A percentile compares a stretch with the other conserved stretches of the same genome.
phyloP scores from a whole-genome alignment of 345 rosid genomes.

The Acer yangbiense region DNA sequence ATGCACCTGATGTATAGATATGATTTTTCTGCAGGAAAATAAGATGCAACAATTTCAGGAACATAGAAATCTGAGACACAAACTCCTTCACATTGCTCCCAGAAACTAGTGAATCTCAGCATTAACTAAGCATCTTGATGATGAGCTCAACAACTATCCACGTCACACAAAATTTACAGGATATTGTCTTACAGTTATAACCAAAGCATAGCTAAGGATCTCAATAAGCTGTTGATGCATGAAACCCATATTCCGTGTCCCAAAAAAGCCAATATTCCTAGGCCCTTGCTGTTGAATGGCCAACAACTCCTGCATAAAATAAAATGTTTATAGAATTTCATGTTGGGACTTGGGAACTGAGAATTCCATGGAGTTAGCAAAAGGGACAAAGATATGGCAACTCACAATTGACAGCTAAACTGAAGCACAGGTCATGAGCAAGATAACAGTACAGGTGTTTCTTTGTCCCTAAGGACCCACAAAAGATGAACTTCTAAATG shows the following conservation, averaged over 20 bases:
- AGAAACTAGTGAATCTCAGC: background rate
- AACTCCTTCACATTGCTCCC: background rate
- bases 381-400: background rate
- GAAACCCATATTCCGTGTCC: conserved; percentile 97
- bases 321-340: background rate
- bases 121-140: background rate
- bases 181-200: conserved; percentile 77
- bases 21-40: conserved; percentile 82
- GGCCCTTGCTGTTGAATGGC: conserved; percentile 99
- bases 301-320: conserved; percentile 72
- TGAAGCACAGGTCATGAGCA: background rate
- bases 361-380: background rate
- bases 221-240: conserved; percentile 99
- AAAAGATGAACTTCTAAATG: background rate
- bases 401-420: background rate
- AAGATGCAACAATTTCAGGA: conserved; percentile 22
- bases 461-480: background rate
- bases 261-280: conserved; percentile 93
- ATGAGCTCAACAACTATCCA: conserved; percentile 12
- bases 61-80: conserved; percentile 1
- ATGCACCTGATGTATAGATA: conserved; percentile 96
- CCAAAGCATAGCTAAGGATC: conserved; percentile 99
- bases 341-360: background rate
- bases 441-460: background rate
- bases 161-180: background rate